phyloP scores from a whole-genome alignment of 768 basidiomycete genomes.

The Xerocomellus chrysenteron region DNA sequence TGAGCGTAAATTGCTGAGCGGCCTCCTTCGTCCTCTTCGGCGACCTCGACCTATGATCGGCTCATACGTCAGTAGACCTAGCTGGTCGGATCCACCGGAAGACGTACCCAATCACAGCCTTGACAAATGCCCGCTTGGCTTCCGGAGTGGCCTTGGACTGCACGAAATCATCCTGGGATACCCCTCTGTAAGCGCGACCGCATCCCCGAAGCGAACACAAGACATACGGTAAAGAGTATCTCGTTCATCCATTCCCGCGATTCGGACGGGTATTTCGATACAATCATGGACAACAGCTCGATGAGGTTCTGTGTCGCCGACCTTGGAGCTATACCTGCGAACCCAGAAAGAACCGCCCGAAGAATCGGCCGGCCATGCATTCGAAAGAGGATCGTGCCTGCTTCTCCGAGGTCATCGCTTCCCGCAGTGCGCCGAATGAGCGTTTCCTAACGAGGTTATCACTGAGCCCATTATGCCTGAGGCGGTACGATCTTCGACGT shows the following conservation, averaged over 20 bases:
- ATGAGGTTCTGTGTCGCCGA: conserved; percentile 82
- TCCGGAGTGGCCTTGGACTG: conserved; percentile 69
- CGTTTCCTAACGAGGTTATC: conserved; percentile 43
- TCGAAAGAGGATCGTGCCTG: conserved; percentile 50
- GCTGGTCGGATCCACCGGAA: neutral
- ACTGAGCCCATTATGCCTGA: neutral
- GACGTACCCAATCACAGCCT: conserved; percentile 63
- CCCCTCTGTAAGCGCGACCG: neutral
- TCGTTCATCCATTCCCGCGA: conserved; percentile 71
- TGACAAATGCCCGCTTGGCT: conserved; percentile 77
- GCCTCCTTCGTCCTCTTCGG: conserved; percentile 76
- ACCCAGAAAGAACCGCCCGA: conserved; percentile 71
- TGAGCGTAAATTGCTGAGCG: conserved; percentile 81
- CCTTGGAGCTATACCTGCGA: conserved; percentile 82
- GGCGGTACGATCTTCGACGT: conserved; percentile 26
- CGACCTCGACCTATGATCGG: conserved; percentile 57
- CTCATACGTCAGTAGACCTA: conserved; percentile 2
- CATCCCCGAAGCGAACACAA: conserved; percentile 2
- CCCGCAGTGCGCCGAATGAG: conserved; percentile 65
- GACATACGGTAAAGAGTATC: conserved; percentile 62
- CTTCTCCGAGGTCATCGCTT: conserved; percentile 57
- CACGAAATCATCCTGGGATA: conserved; percentile 66
- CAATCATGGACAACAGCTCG: conserved; percentile 71
- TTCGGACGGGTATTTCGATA: conserved; percentile 53
- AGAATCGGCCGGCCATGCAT: conserved; percentile 66